Evolutionary conservation across 1,139 yeast genomes (phyloP).

Genomic region (Nakaseomyces bracarensis): DNA sequence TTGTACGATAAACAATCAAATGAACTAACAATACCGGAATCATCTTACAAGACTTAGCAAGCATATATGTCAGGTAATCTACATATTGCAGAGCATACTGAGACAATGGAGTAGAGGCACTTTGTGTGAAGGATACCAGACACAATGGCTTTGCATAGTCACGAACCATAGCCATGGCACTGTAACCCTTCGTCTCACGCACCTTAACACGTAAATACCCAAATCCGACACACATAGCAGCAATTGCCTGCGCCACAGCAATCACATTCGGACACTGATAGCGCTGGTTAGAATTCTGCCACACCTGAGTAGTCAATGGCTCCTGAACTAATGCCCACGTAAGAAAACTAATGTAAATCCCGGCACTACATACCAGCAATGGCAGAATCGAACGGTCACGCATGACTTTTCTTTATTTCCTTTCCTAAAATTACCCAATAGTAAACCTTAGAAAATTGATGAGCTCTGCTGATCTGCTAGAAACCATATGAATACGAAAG

Average conservation of each 20-base stretch:
- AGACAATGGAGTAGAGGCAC: constrained; percentile 77
- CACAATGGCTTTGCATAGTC: constrained; percentile 37
- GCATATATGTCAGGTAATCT: constrained; percentile 72
- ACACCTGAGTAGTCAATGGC: constrained; percentile 70
- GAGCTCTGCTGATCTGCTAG: too few species aligned
- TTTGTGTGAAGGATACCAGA: constrained; percentile 67
- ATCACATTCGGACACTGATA: constrained; percentile 74
- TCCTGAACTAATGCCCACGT: constrained; percentile 93
- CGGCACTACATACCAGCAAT: constrained; percentile 50
- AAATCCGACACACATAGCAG: constrained; percentile 65
- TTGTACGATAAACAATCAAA: constrained; percentile 58
- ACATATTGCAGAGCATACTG: constrained; percentile 68
- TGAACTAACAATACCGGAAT: constrained; percentile 89
- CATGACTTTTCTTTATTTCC: not conserved
- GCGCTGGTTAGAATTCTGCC: constrained; percentile 49
- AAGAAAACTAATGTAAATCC: constrained; percentile 76
- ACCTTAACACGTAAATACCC: constrained; percentile 42
- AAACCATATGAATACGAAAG: too few species aligned
- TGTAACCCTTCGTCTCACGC: constrained; percentile 14
- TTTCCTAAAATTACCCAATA: too few species aligned
- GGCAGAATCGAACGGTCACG: constrained; percentile 1
- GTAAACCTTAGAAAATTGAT: too few species aligned
- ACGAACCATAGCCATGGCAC: constrained; percentile 24
- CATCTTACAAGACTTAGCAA: constrained; percentile 89
- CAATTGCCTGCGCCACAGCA: constrained; percentile 61